Conservation (phyloP, 495 filamentous ascomycete species). For the Penicillium soppii region DNA sequence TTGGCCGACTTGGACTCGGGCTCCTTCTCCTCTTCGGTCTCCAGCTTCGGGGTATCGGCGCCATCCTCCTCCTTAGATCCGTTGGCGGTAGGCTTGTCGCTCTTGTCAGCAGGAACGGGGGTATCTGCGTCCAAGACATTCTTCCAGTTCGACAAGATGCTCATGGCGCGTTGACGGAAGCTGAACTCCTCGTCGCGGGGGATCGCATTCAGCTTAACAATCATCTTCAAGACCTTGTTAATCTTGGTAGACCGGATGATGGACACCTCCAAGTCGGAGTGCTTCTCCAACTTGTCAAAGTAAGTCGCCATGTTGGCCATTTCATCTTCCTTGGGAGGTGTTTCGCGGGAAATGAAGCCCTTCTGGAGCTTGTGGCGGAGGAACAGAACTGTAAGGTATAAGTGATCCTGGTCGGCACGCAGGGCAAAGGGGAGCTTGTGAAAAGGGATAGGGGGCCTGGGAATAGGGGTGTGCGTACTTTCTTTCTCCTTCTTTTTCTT, state of each 20-base stretch:
- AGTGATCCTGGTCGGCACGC: not conserved
- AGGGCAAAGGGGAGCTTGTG: not conserved
- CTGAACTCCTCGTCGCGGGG: conserved; percentile 81
- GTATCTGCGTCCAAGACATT: conserved; percentile 63
- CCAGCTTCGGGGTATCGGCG: conserved; percentile 40
- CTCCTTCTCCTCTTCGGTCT: conserved; percentile 49
- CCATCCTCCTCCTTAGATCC: conserved; percentile 50
- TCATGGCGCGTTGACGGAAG: conserved; percentile 75
- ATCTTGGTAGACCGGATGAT: conserved; percentile 88
- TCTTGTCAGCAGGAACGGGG: conserved; percentile 40
- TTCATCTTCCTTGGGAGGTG: conserved; percentile 80
- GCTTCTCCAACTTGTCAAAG: conserved; percentile 74
- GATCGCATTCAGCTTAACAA: conserved; percentile 78
- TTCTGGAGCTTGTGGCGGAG: conserved; percentile 89
- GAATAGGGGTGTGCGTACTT: conserved; percentile 43
- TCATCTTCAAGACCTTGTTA: conserved; percentile 89
- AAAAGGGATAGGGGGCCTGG: not conserved
- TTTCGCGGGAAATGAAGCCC: conserved; percentile 79
- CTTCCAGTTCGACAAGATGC: conserved; percentile 79
- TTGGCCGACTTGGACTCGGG: conserved; percentile 35
- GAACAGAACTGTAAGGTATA: conserved; percentile 60
- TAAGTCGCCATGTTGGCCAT: conserved; percentile 81
- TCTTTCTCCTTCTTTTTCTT: conserved; percentile 66
- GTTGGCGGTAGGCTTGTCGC: conserved; percentile 47
- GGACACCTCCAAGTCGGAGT: conserved; percentile 75